Evolutionary conservation across 345 rosid species (phyloP).

Genomic region (Populus pruinosa): DNA sequence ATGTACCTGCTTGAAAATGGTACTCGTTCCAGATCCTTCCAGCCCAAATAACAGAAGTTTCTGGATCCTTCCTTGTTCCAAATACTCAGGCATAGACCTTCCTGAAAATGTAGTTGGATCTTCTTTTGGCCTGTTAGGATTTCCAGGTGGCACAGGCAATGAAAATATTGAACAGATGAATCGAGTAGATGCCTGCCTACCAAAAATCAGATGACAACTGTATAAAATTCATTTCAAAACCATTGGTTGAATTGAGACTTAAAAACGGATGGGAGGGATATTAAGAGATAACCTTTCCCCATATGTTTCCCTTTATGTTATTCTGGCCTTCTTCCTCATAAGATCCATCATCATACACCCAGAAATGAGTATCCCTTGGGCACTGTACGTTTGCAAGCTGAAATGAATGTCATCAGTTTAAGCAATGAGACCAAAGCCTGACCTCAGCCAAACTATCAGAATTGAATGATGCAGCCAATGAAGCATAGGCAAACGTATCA

Average conservation of each 20-base stretch:
- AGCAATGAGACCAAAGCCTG: neutral
- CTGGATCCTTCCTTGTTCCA: slow-evolving; percentile 52
- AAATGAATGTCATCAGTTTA: slow-evolving; percentile 17
- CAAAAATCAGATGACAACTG: slow-evolving; percentile 35
- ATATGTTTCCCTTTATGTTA: slow-evolving; percentile 82
- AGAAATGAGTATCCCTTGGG: slow-evolving; percentile 83
- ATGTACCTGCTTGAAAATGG: slow-evolving; percentile 60
- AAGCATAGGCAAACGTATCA: neutral
- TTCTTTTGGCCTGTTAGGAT: slow-evolving; percentile 39
- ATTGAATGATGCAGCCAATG: neutral
- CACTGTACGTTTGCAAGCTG: slow-evolving; percentile 88
- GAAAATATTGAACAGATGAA: slow-evolving; percentile 52
- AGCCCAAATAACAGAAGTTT: slow-evolving; percentile 53
- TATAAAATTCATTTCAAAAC: slow-evolving; percentile 32
- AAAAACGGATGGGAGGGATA: neutral
- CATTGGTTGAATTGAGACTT: neutral
- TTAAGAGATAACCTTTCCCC: slow-evolving; percentile 70
- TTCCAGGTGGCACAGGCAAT: slow-evolving; percentile 52
- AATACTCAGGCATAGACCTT: slow-evolving; percentile 43
- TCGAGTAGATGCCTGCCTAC: slow-evolving; percentile 63
- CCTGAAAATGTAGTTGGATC: slow-evolving; percentile 37
- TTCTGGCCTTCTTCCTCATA: slow-evolving; percentile 97
- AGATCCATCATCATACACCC: slow-evolving; percentile 90
- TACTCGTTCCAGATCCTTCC: slow-evolving; percentile 62
- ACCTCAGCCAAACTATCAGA: slow-evolving; percentile 2